These are phyloP conservation scores for Homolaphlyctis polyrhiza DNA, from an alignment of 371 early-diverging fungal genomes.

Conservation along the genomic window DNA sequence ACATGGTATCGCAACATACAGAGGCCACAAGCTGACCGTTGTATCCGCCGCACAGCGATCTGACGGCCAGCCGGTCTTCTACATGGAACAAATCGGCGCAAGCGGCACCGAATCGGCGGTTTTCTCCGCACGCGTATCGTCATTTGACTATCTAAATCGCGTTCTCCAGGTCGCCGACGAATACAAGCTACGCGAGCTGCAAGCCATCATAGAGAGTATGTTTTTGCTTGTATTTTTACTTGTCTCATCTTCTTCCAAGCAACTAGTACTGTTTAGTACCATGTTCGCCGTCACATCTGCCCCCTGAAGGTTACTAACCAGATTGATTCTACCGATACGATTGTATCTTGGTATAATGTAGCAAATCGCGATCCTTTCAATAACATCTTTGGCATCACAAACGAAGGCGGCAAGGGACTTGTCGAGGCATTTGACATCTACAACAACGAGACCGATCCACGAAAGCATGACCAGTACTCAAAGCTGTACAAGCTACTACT, in stretches of 20 bases:
- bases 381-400: constrained; percentile 34
- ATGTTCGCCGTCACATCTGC: too few relatives aligned
- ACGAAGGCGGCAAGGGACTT: constrained; percentile 22
- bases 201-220: constrained; percentile 38
- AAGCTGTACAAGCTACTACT: constrained; percentile 44
- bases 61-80: constrained; percentile 39
- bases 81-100: constrained; percentile 20
- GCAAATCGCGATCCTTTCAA: constrained; percentile 38
- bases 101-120: neutral
- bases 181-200: constrained; percentile 34
- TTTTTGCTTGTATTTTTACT: too few relatives aligned
- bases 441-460: constrained; percentile 29
- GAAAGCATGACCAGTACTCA: constrained; percentile 28
- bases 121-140: constrained; percentile 26
- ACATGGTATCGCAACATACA: too few relatives aligned
- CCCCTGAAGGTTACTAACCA: too few relatives aligned
- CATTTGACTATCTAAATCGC: constrained; percentile 35
- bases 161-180: constrained; percentile 37
- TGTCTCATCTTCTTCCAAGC: too few relatives aligned
- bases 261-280: too few relatives aligned
- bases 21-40: constrained; percentile 10
- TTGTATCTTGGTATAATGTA: too few relatives aligned
- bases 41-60: constrained; percentile 17
- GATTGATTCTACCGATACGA: too few relatives aligned
- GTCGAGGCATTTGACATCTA: constrained; percentile 44